Evolutionary conservation across 2,329 filamentous ascomycete genomes (phyloP).

Genomic region (Hymenoscyphus fructigenus): DNA sequence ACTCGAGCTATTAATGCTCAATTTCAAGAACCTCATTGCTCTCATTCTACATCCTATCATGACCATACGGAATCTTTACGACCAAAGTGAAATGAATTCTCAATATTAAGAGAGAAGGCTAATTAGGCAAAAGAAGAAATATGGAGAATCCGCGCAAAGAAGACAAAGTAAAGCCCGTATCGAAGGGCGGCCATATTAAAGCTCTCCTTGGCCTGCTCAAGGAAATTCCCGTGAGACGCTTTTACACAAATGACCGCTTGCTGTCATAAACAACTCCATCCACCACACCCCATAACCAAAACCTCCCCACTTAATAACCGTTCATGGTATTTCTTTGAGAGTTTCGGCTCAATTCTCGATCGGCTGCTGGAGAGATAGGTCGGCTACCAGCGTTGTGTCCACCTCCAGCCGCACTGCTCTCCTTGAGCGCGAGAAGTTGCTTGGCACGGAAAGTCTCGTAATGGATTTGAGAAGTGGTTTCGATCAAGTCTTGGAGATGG

Average conservation of each 20-base stretch:
- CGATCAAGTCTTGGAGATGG: conserved; percentile 96
- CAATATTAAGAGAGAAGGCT: conserved; percentile 35
- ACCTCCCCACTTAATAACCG: conserved; percentile 69
- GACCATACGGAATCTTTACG: conserved; percentile 24
- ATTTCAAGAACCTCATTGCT: conserved; percentile 14
- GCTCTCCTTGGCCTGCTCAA: conserved; percentile 34
- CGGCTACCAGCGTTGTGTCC: conserved; percentile 66
- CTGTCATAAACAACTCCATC: conserved; percentile 30
- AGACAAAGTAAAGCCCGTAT: conserved; percentile 35
- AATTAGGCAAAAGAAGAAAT: conserved; percentile 39
- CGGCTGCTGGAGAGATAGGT: conserved; percentile 92
- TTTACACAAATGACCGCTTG: conserved; percentile 34
- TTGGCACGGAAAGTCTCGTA: conserved; percentile 99
- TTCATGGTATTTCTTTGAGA: conserved; percentile 99
- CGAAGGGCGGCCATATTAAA: conserved; percentile 27
- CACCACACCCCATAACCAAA: conserved; percentile 14
- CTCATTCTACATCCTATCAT: conserved; percentile 21
- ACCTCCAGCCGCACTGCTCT: conserved; percentile 78
- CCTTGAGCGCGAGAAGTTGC: conserved; percentile 96
- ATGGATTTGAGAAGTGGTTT: conserved; percentile 99
- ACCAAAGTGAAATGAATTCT: conserved; percentile 35
- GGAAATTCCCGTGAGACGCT: conserved; percentile 35
- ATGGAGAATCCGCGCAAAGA: conserved; percentile 29
- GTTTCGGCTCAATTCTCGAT: conserved; percentile 93
- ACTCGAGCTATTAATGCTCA: neutral